Conservation (phyloP, 1,284 basidiomycete genomes). For the Cutaneotrichosporon cutaneum region DNA sequence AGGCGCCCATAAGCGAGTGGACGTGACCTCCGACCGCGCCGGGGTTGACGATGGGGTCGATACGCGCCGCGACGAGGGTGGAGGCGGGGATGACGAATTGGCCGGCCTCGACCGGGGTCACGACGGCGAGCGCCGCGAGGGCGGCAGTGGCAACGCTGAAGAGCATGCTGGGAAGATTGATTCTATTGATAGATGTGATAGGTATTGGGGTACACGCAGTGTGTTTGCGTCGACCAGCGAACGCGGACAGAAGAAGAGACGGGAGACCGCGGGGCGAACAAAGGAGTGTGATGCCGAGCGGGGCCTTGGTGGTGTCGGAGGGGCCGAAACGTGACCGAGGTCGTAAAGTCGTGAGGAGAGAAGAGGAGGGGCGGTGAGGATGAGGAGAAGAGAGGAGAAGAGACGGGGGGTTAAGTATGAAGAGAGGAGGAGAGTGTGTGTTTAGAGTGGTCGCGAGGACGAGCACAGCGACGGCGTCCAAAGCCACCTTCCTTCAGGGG, state of each 20-base stretch:
- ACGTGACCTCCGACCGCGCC: constrained; percentile 45
- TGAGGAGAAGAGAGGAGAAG: background rate
- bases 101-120: background rate
- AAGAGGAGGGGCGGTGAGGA: constrained; percentile 1
- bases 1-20: constrained; percentile 51
- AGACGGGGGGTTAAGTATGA: background rate
- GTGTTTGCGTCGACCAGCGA: constrained; percentile 7
- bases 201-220: background rate
- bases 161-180: background rate
- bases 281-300: constrained; percentile 12
- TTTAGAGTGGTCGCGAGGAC: background rate
- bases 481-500: too few relatives aligned
- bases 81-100: background rate
- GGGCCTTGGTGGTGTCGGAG: background rate
- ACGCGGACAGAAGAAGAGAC: background rate
- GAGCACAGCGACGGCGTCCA: background rate
- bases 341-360: background rate
- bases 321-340: background rate
- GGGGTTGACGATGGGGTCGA: constrained; percentile 52
- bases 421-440: background rate
- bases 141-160: background rate
- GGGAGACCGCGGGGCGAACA: background rate
- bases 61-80: constrained; percentile 16
- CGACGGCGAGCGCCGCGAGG: background rate
- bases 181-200: background rate